phyloP scores from a whole-genome alignment of 2,329 filamentous ascomycete species.

The Apiospora hydei region DNA sequence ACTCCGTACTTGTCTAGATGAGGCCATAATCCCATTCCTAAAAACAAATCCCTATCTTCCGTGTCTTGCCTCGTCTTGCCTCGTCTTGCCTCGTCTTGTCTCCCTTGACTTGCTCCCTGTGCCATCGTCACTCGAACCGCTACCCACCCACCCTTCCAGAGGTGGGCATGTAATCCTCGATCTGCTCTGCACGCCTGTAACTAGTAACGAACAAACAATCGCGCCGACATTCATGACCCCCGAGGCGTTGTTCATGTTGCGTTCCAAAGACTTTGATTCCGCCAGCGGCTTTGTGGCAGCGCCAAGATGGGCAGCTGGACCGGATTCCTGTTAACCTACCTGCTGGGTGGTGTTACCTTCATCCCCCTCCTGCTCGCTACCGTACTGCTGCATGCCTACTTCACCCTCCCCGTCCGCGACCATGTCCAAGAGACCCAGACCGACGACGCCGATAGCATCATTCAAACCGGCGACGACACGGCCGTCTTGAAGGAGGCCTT shows the following conservation, averaged over 20 bases:
- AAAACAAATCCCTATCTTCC: neutral
- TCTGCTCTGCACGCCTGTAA: neutral
- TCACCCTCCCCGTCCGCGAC: conserved; percentile 66
- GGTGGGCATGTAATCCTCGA: conserved; percentile 20
- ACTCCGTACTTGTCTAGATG: neutral
- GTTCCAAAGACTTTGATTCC: conserved; percentile 15
- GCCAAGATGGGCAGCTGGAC: conserved; percentile 58
- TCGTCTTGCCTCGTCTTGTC: neutral
- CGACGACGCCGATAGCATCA: conserved; percentile 48
- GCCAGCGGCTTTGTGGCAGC: conserved; percentile 20
- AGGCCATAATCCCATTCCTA: conserved; percentile 12
- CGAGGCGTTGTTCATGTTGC: conserved; percentile 8
- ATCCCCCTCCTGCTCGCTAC: conserved; percentile 73
- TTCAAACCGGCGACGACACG: conserved; percentile 70
- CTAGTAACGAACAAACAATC: neutral
- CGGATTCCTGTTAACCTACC: conserved; percentile 75
- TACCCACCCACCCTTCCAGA: neutral
- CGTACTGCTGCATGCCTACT: conserved; percentile 71
- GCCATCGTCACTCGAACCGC: conserved; percentile 1
- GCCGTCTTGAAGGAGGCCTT: conserved; percentile 68
- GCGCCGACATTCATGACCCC: conserved; percentile 16
- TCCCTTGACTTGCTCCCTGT: conserved; percentile 13
- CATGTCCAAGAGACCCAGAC: conserved; percentile 45
- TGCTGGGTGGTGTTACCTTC: conserved; percentile 88
- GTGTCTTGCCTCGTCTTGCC: conserved; percentile 1